phyloP scores from a whole-genome alignment of 768 basidiomycete species.

The Boletales sp. region DNA sequence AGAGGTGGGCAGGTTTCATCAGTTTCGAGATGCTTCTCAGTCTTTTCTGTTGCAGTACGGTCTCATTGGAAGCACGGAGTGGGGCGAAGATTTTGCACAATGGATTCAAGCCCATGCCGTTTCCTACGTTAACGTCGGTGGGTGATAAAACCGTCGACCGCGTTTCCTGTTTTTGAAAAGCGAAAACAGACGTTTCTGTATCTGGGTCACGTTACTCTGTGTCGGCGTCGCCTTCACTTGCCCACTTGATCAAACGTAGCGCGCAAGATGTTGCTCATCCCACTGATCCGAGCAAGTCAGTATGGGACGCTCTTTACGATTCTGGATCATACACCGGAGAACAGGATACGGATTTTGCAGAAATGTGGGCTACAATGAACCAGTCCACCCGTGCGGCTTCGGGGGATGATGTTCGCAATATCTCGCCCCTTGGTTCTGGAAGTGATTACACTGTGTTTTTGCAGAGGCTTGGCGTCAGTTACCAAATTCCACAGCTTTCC shows the following conservation, averaged over 20 bases:
- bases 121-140: conserved; percentile 78
- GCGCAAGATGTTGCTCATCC: conserved; percentile 59
- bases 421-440: conserved; percentile 69
- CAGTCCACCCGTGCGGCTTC: conserved; percentile 12
- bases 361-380: conserved; percentile 37
- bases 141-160: conserved; percentile 4
- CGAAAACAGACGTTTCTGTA: conserved; percentile 47
- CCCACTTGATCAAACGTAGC: conserved; percentile 50
- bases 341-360: conserved; percentile 42
- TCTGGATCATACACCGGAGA: conserved; percentile 45
- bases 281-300: conserved; percentile 43
- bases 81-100: conserved; percentile 85
- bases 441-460: conserved; percentile 92
- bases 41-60: conserved; percentile 43
- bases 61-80: conserved; percentile 85
- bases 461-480: conserved; percentile 64
- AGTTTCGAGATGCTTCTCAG: background rate
- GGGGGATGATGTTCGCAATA: conserved; percentile 35
- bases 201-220: conserved; percentile 49
- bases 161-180: conserved; percentile 1
- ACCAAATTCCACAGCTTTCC: background rate
- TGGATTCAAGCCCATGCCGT: conserved; percentile 80
- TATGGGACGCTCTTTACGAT: conserved; percentile 60
- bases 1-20: conserved; percentile 35
- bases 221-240: conserved; percentile 60